A percentile compares a stretch with the other conserved stretches of the same genome.
These are phyloP conservation scores for Suillus variegatus DNA, from an alignment of 768 basidiomycete species.

Conservation along the genomic window DNA sequence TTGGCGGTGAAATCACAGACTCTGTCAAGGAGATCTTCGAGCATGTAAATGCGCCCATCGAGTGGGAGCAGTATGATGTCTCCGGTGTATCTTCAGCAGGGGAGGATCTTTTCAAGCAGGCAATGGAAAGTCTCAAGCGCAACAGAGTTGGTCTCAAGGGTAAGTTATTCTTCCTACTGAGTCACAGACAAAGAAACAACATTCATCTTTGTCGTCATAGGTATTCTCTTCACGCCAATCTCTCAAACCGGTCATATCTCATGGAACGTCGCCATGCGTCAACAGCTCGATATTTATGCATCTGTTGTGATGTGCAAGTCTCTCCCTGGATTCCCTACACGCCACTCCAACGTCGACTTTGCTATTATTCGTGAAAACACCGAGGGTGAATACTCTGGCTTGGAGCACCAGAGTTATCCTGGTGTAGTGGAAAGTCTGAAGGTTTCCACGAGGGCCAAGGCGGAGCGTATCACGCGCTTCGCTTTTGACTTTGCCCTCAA, in stretches of 20 bases:
- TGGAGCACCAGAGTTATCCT: conserved; percentile 97
- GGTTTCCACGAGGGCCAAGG: conserved; percentile 93
- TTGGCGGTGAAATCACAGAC: conserved; percentile 96
- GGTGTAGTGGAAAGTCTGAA: conserved; percentile 99
- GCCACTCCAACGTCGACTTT: conserved; percentile 96
- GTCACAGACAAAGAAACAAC: conserved; percentile 10
- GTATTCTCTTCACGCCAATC: conserved; percentile 98
- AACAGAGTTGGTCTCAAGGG: conserved; percentile 99
- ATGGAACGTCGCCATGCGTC: conserved; percentile 99
- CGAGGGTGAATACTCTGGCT: conserved; percentile 98
- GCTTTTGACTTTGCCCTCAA: conserved; percentile 99
- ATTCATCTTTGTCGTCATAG: conserved; percentile 39
- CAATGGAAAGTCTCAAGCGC: conserved; percentile 96
- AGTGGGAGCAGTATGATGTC: conserved; percentile 98
- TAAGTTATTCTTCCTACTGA: conserved; percentile 29
- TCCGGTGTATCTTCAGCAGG: conserved; percentile 94
- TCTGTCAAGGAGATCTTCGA: conserved; percentile 99
- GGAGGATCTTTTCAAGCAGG: conserved; percentile 94
- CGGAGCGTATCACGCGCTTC: conserved; percentile 94
- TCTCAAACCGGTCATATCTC: conserved; percentile 96
- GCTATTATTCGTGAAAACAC: conserved; percentile 99
- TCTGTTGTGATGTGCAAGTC: conserved; percentile 99
- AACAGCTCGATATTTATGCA: conserved; percentile 98
- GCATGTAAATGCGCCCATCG: conserved; percentile 95
- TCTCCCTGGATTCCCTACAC: conserved; percentile 92